Base-by-base conservation (phyloP, 495 filamentous ascomycete species). In the Penicillium tannophilum region DNA sequence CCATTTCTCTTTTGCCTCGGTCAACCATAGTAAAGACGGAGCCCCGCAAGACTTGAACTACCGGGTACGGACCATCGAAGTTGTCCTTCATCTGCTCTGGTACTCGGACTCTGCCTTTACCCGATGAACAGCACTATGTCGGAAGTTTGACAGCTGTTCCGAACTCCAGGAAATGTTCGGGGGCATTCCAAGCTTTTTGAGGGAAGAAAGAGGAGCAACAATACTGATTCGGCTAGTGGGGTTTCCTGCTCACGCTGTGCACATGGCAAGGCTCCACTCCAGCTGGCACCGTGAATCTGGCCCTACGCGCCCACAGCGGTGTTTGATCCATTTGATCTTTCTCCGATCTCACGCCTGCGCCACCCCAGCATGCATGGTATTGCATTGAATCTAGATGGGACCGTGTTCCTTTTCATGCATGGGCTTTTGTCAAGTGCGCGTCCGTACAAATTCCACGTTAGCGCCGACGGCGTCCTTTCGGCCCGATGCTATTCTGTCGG, bases 21-120 rank as follows among this genome's bases (percentile, higher is more conserved):
- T 54, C 36, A 39, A 44, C 24, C 55, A 63, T 58, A 26, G 6
- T 54, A 36, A 59, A 54, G 39, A 56, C 35, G n/a, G 30, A 19
- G 33, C 45, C 45, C 45, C 48, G 52, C 12, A 54, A 43, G 10
- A 49, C 5, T 45, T 26, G 4, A 43, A 50, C 30, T 43, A 30
- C 30, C 45, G 46, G 35, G 8, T 45, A 33, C 45, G 51, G 36
- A 35, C 23, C 28, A 26, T 36, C 30, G 8, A 52, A 7, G n/a
- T 56, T 48, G 20, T 19, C 19, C n/a, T 47, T 48, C 54, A 56
- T 56, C 42, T 35, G 54, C 8, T 56, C 43, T 9, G 20, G 20
- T 47, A 12, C 1, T 11, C 14, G 45, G 11, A n/a, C 24, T 47
- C 17, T 24, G 45, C 20, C 24, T 14, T 28, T 10, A 47, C 2